phyloP scores from a whole-genome alignment of 2,329 filamentous ascomycete genomes.

The Alternaria viburni region DNA sequence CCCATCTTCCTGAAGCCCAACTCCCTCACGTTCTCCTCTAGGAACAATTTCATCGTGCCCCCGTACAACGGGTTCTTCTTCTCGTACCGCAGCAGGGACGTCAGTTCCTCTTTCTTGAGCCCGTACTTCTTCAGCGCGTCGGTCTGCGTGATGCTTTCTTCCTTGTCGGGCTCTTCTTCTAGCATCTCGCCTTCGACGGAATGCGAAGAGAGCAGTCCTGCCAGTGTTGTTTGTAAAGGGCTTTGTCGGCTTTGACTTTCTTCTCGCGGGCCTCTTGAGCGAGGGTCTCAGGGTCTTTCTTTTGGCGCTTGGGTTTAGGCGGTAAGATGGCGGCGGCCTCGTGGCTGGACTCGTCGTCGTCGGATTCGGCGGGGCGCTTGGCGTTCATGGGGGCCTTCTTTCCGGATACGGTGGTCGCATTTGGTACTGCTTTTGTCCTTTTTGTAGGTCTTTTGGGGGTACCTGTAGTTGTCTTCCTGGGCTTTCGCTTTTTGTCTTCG shows the following conservation, averaged over 20 bases:
- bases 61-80: conserved; percentile 13
- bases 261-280: not conserved
- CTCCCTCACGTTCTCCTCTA: conserved; percentile 7
- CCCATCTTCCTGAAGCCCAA: conserved; percentile 16
- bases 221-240: conserved; percentile 8
- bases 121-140: conserved; percentile 19
- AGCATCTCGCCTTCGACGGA: not conserved
- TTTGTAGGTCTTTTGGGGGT: not conserved
- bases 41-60: conserved; percentile 15
- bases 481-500: conserved; percentile 17
- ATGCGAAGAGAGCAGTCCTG: conserved; percentile 1
- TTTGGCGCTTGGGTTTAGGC: conserved; percentile 11
- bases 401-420: not conserved
- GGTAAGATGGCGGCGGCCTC: too few species aligned
- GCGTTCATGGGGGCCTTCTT: not conserved
- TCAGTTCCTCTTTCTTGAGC: conserved; percentile 18
- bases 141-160: conserved; percentile 18
- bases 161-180: conserved; percentile 4
- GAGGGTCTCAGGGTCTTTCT: conserved; percentile 5
- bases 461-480: not conserved
- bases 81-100: conserved; percentile 7
- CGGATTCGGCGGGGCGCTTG: not conserved
- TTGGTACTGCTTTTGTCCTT: not conserved
- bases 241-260: conserved; percentile 6
- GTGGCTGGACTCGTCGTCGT: not conserved